Evolutionary conservation across 1,139 yeast species (phyloP), one percentile per base, ranked within the genome.

Genomic region (Kodamaea ohmeri): DNA sequence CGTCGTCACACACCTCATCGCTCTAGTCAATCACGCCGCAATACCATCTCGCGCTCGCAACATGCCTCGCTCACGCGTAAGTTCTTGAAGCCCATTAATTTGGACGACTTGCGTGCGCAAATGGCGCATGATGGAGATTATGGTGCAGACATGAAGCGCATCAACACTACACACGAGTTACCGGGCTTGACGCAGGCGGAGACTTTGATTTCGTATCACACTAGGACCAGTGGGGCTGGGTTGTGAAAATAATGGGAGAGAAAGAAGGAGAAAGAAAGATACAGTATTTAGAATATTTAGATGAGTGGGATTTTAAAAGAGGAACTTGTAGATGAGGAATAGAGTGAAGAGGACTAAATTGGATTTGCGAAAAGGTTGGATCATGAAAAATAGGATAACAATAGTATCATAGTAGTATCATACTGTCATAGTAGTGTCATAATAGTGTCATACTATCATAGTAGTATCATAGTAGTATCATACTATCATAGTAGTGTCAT

Each of bases 151-250:
- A 56, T 73, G 44, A 67, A 67, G 21, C 58, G 76, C 49, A 60
- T 72, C 24, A 53, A 58, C 35, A 70, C 78, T 12, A 65, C 76
- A 8, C 77, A 72, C 40, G 74, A 69, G 33, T 56, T 73, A 35
- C 78, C 78, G 0, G 79, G 79, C 3, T 61, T 73, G 41, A 64
- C 75, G 2, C 73, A 71, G 44, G 78, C 78, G 3, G 76, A 71
- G 44, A 68, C 74, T 4, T 63, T 73, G 40, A 53, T 73, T 32
- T 61, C 71, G 12, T 69, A 67, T 43, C 76, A 71, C 42, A 64
- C 71, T 7, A 56, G 74, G 45, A 65, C 32, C 31, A 37, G 39
- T 19, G 9, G 6, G 9, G 9, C n/a, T n/a, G n/a, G n/a, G n/a
- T n/a, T n/a, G n/a, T 20, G 22, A 20, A 7, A 20, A 20, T 20